These are phyloP conservation scores for Candida ortonii DNA, from an alignment of 805 yeast species.

Conservation along the genomic window DNA sequence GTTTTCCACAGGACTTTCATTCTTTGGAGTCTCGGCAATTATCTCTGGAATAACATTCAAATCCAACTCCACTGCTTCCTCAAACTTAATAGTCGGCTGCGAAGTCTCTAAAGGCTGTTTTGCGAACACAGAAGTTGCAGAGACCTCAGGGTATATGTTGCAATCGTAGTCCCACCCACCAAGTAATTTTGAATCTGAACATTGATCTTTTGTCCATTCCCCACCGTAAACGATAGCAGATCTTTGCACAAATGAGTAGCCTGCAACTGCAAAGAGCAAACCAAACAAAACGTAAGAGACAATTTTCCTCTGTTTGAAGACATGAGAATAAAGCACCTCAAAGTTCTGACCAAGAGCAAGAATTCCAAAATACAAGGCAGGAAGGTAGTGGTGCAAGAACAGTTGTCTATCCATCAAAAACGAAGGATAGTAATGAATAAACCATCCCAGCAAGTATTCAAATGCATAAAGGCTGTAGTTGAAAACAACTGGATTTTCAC, in stretches of 20 bases:
- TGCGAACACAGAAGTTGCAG: constrained; percentile 6
- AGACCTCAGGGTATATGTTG: constrained; percentile 41
- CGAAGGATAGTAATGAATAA: constrained; percentile 68
- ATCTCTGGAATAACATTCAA: constrained; percentile 3
- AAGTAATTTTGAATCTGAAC: constrained; percentile 59
- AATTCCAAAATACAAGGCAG: constrained; percentile 77
- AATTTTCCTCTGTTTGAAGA: constrained; percentile 37
- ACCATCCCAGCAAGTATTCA: constrained; percentile 68
- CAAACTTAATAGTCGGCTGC: constrained; percentile 11
- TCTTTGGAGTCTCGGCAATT: constrained; percentile 8
- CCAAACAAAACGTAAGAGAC: constrained; percentile 46
- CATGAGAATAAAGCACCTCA: constrained; percentile 29
- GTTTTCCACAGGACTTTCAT: constrained; percentile 4
- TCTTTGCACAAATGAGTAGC: constrained; percentile 56
- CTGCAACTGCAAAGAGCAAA: constrained; percentile 46
- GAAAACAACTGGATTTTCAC: constrained; percentile 50
- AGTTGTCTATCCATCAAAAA: constrained; percentile 89
- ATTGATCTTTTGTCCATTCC: constrained; percentile 71
- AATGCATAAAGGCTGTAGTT: constrained; percentile 64
- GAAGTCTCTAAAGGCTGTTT: constrained; percentile 6
- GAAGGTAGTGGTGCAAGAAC: constrained; percentile 91
- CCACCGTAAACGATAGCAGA: constrained; percentile 76
- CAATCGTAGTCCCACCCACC: constrained; percentile 90
- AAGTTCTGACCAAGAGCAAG: constrained; percentile 34
- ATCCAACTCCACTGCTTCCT: constrained; percentile 12